Evolutionary conservation across 2,329 filamentous ascomycete genomes (phyloP), one percentile per base, ranked within the genome.

Genomic region (Ambrosiella cleistominuta): DNA sequence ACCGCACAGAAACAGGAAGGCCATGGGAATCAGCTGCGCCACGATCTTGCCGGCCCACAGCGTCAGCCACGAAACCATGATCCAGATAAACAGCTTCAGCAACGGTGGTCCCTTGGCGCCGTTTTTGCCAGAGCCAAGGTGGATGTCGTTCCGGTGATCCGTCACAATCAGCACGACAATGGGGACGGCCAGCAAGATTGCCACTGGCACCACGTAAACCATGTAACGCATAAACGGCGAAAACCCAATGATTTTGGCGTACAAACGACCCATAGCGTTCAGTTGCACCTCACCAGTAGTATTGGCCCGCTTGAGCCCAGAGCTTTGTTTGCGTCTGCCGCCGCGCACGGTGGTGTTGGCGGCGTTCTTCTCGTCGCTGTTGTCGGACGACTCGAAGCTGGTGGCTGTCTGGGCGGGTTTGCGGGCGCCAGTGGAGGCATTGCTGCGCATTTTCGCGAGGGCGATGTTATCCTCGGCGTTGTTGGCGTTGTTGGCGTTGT

Each of bases 1-100:
- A 59, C 83, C 83, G 62, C 76, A 79, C 63, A 85, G 76, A 65
- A 84, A 83, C 74, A 85, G 82, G 68, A 86, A 86, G 56, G 79
- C 62, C 44, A 71, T 68, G 0, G 83, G 82, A 2, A 85, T 65
- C 13, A 77, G 66, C 67, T 80, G 79, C 12, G 83, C 79, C 9
- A 81, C 72, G 49, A 85, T 69, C 69, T 86, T 87, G 63, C 78
- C 81, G 15, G 74, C 71, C 83, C 83, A 87, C 9, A 86, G 73
- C 7, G 76, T 74, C 44, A 82, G 69, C 83, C 83, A 87, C 40
- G 82, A 74, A 56, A 83, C 73, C 65, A 85, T 79, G 63, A 86
- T 75, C 83, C 83, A 85, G 53, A 83, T 70, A 64, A 85, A 85
- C 53, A 87, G 72, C 54, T 75, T 68, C 64, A 82, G 79, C 8